A percentile compares a stretch with the other conserved stretches of the same genome.
phyloP scores from a whole-genome alignment of 2,329 filamentous ascomycete species.

The Fusarium camptoceras region DNA sequence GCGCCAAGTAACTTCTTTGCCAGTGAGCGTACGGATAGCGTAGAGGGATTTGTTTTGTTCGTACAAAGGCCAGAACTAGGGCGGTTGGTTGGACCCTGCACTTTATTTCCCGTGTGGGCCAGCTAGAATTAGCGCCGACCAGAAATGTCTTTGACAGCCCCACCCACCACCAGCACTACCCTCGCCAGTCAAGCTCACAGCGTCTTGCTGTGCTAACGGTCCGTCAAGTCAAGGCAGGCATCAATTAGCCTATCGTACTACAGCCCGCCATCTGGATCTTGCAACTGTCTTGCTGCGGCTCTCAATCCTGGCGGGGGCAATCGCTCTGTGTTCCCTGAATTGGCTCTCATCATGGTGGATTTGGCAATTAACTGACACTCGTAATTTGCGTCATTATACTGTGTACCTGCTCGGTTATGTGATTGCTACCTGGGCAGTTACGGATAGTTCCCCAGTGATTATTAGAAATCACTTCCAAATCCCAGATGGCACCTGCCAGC shows the following conservation, averaged over 20 bases:
- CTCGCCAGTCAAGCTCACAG: slow-evolving; percentile 24
- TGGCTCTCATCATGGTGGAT: slow-evolving; percentile 7
- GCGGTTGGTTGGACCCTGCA: slow-evolving; percentile 27
- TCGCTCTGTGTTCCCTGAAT: not conserved
- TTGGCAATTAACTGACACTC: slow-evolving; percentile 5
- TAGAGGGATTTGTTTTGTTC: not conserved
- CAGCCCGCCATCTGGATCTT: slow-evolving; percentile 30
- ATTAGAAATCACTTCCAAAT: slow-evolving; percentile 6
- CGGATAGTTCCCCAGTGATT: slow-evolving; percentile 6
- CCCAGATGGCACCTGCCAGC: slow-evolving; percentile 4
- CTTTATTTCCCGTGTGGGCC: slow-evolving; percentile 34
- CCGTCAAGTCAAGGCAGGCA: slow-evolving; percentile 17
- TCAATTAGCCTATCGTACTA: slow-evolving; percentile 31
- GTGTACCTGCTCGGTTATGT: slow-evolving; percentile 18
- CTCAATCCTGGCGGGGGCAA: slow-evolving; percentile 24
- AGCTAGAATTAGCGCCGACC: slow-evolving; percentile 42
- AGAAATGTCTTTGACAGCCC: slow-evolving; percentile 41
- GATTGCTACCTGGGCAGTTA: slow-evolving; percentile 25
- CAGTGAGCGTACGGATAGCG: not conserved
- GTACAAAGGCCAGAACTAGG: slow-evolving; percentile 1
- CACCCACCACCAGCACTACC: slow-evolving; percentile 32
- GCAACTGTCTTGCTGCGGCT: slow-evolving; percentile 23
- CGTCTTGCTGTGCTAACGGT: slow-evolving; percentile 37
- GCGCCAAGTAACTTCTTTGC: not conserved
- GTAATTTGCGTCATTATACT: slow-evolving; percentile 13